Evolutionary conservation across 163 green algal species (phyloP), one percentile per base, ranked within the genome.

Genomic region (Chlorella variabilis): DNA sequence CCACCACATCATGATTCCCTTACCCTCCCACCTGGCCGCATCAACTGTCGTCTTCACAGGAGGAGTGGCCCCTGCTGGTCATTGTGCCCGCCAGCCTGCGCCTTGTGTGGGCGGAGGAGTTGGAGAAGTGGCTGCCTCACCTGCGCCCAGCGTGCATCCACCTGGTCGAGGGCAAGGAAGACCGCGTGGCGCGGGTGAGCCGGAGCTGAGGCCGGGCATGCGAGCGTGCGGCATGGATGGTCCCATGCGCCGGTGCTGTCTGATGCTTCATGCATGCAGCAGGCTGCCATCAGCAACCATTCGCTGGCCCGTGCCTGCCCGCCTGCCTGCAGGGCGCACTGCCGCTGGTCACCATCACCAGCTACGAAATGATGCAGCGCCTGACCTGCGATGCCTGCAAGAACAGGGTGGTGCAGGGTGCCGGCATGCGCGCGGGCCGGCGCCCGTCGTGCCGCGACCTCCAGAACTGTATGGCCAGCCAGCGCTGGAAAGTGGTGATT

Each of bases 71-170:
- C 8, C 76, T 98, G 85, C 93, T 99, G 81, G 79, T 98, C 3
- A 90, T 99, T 20, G 93, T 90, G 18, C 97, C 97, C 2, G 95
- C 96, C 41, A 93, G 84, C 71, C 81, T 99, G 85, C 90, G 96
- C 25, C 90, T 98, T 61, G 84, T 93, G 66, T 99, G 97, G 97
- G 96, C 94, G n/a, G 95, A 99, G 82, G 96, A 99, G 89, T 70
- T 99, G 27, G 97, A 99, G 88, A 90, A 91, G 68, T 99, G 96
- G 96, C 83, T 99, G 78, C 93, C 96, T 2, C 84, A 93, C 42
- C 73, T 98, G 51, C 80, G 87, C 23, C 94, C 96, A 0, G 75
- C 56, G 31, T 56, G 90, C 77, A 92, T 98, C 25, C 90, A 94
- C 71, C 76, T 97, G 21, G 90, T 96, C 11, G 78, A 91, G 62